Conservation (phyloP, 371 early-diverging fungal genomes). For the Coemansia sp. region DNA sequence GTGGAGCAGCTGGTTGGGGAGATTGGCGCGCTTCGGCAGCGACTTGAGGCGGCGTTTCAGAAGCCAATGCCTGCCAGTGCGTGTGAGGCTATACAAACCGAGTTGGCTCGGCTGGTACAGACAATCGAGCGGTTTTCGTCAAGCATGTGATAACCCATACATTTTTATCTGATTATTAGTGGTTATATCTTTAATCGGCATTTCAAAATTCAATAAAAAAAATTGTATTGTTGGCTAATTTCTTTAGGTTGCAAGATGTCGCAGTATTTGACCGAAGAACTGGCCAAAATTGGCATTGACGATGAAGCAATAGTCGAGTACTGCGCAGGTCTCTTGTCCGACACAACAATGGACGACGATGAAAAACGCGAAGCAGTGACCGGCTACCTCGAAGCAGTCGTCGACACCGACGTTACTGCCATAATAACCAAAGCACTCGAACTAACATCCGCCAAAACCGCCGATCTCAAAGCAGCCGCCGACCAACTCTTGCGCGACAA, state of each 20-base stretch:
- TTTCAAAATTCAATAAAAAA: too few species aligned
- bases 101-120: constrained; percentile 12
- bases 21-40: constrained; percentile 4
- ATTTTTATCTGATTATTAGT: background rate
- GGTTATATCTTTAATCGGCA: background rate
- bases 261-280: constrained; percentile 14
- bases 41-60: background rate
- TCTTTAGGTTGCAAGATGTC: constrained; percentile 19
- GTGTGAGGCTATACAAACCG: background rate
- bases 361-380: constrained; percentile 37
- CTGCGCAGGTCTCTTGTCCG: constrained; percentile 30
- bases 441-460: background rate
- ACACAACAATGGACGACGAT: constrained; percentile 16
- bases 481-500: constrained; percentile 6
- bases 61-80: background rate
- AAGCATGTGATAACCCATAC: background rate
- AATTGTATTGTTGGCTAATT: background rate
- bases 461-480: background rate
- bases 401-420: background rate
- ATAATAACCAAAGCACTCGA: constrained; percentile 17
- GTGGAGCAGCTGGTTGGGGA: background rate
- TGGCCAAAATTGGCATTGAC: constrained; percentile 28
- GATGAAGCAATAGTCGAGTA: constrained; percentile 43
- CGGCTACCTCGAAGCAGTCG: constrained; percentile 37
- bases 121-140: constrained; percentile 6